Evolutionary conservation across 2,329 filamentous ascomycete species (phyloP), one percentile per base, ranked within the genome.

Genomic region (Grosmannia huntii): DNA sequence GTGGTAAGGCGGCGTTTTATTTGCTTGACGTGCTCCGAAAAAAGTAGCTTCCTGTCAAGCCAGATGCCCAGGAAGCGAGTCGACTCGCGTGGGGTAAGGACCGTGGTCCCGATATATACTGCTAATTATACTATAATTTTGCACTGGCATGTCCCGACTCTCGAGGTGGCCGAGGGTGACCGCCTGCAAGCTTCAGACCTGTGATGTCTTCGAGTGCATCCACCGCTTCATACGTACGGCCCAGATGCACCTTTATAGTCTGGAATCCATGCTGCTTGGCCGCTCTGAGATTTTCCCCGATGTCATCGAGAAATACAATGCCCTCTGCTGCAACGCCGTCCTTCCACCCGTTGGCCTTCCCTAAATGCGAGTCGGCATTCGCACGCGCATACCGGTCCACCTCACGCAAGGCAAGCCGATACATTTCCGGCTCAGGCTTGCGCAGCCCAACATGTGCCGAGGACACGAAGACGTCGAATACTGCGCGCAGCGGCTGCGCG

Each of bases 221-320:
- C 0, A 97, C 91, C 0, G 92, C 91, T 68, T 91, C 84, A 68
- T 82, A 87, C 1, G 87, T 83, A 69, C 79, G 83, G 1, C 91
- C 91, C 31, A 97, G 72, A 10, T 81, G 75, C 1, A 97, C 94
- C 72, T 92, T 96, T 63, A 97, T 80, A 0, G 92, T 97, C 58
- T 78, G 73, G 69, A 97, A 85, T 0, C 92, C 92, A 25, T 84
- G 74, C 54, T 78, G 78, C 71, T 78, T 87, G 1, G 84, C 94
- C 51, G 80, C 85, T 75, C 91, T 94, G 59, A 97, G 71, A 69
- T 99, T 99, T 71, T 91, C 85, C 1, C 94, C 94, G 69, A 99
- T 96, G 66, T 96, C 91, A 69, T 96, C 94, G 55, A 96, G 72
- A 68, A 99, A 99, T 5, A 95, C 72, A 51, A 96, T 76, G 58